Conservation (phyloP, 2,329 filamentous ascomycete genomes). For the Zymoseptoria ardabiliae region DNA sequence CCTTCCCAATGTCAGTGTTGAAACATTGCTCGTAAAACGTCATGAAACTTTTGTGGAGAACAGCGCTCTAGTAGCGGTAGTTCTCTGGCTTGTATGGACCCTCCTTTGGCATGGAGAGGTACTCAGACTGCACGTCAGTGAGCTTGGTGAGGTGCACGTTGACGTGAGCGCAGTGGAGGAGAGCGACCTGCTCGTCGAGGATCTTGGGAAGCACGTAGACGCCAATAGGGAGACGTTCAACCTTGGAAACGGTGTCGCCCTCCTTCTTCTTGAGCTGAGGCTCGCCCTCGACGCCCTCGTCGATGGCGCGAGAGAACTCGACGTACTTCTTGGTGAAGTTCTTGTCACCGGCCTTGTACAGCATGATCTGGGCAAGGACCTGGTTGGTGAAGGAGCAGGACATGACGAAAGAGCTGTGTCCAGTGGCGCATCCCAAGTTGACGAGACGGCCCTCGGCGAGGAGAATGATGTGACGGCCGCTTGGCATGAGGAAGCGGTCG, state of each 20-base stretch:
- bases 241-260: slow-evolving; percentile 42
- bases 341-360: slow-evolving; percentile 87
- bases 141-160: slow-evolving; percentile 90
- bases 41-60: slow-evolving; percentile 8
- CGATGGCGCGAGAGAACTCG: slow-evolving; percentile 64
- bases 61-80: slow-evolving; percentile 61
- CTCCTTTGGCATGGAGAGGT: slow-evolving; percentile 76
- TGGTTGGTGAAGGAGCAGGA: slow-evolving; percentile 99
- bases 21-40: slow-evolving; percentile 18
- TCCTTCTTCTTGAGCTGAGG: slow-evolving; percentile 41
- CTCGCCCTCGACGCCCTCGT: slow-evolving; percentile 24
- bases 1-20: slow-evolving; percentile 16
- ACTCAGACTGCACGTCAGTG: slow-evolving; percentile 76
- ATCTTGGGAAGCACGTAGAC: slow-evolving; percentile 99
- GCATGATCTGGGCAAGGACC: slow-evolving; percentile 97
- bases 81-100: slow-evolving; percentile 96
- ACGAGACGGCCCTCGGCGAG: slow-evolving; percentile 97
- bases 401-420: slow-evolving; percentile 99
- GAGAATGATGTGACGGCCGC: slow-evolving; percentile 94
- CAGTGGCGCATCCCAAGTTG: slow-evolving; percentile 98
- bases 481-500: slow-evolving; percentile 92
- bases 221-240: slow-evolving; percentile 73
- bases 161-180: slow-evolving; percentile 85
- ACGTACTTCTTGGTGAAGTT: slow-evolving; percentile 89
- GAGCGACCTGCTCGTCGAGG: slow-evolving; percentile 95